Evolutionary conservation across 306 rosid genomes (phyloP), one percentile per base, ranked within the genome.

Genomic region (Prunus salicina): DNA sequence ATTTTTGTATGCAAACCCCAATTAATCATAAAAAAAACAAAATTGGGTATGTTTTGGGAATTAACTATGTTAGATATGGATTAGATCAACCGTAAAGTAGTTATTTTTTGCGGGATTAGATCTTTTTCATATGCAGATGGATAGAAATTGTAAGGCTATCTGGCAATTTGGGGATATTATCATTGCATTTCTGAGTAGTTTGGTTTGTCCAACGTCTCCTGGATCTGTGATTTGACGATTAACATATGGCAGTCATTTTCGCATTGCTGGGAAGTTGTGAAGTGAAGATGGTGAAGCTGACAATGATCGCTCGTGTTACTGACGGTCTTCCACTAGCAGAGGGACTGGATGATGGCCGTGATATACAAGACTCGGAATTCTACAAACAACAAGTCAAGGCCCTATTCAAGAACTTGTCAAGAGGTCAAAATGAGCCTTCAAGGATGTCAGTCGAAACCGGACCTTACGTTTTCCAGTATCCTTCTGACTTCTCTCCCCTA

Each of bases 361-460:
- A 90, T 88, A 50, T 95, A 62, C 83, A 78, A 77, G 97, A 95
- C 74, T 80, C 84, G 2, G 97, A 95, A 46, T 87, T 84, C 78
- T 95, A 88, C 82, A 95, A 92, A 84, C 97, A 92, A 79, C 98
- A 95, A 91, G 97, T 87, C 78, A 95, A 95, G 87, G 86, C 97
- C 43, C 69, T 95, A 86, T 95, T 95, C 81, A 95, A 95, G 87
- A 92, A 88, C 87, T 91, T 92, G 52, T 90, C 98, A 56, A 87
- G 89, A 80, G 89, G 97, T 57, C 97, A 86, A 67, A 92, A 92
- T 83, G 97, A 90, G 80, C 83, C 98, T 73, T 95, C 98, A 12
- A 92, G 97, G 89, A 95, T 95, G 98, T 92, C 98, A 4, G 68
- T 95, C 28, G 98, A 95, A 84, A 92, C 90, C 18, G 97, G 97